Conservation (phyloP, 2,329 filamentous ascomycete genomes). For the Pezicula carpinea region DNA sequence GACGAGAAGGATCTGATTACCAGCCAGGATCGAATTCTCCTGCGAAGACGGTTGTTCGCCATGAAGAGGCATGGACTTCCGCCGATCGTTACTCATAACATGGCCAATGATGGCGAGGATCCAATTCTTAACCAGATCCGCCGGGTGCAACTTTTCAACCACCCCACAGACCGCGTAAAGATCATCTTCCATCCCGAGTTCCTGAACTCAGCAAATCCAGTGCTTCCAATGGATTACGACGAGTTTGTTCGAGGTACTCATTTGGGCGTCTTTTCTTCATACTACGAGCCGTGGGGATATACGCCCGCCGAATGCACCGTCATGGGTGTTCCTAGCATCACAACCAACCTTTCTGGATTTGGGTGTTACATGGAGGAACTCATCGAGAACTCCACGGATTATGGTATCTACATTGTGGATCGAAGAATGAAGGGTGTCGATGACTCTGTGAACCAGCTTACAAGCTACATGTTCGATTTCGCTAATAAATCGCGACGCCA, state of each 20-base stretch:
- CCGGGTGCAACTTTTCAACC: slow-evolving; percentile 94
- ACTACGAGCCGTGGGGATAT: slow-evolving; percentile 99
- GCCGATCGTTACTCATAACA: slow-evolving; percentile 98
- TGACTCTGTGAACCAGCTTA: slow-evolving; percentile 93
- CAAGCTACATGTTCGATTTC: slow-evolving; percentile 91
- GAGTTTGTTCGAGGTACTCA: slow-evolving; percentile 98
- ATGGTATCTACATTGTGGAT: slow-evolving; percentile 98
- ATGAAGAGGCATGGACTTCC: slow-evolving; percentile 92
- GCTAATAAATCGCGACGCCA: slow-evolving; percentile 89
- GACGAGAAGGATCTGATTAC: slow-evolving; percentile 97
- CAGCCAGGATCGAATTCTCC: slow-evolving; percentile 83
- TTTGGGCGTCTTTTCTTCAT: slow-evolving; percentile 91
- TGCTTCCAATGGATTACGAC: slow-evolving; percentile 93
- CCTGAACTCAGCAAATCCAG: slow-evolving; percentile 90
- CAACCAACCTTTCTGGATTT: slow-evolving; percentile 95
- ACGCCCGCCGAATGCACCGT: slow-evolving; percentile 97
- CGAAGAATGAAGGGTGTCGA: slow-evolving; percentile 92
- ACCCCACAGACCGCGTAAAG: slow-evolving; percentile 92
- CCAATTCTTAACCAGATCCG: slow-evolving; percentile 95
- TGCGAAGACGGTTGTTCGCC: slow-evolving; percentile 86
- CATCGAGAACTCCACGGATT: slow-evolving; percentile 96
- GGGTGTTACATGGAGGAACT: slow-evolving; percentile 99
- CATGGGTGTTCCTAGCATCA: slow-evolving; percentile 98
- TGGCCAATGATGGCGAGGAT: slow-evolving; percentile 90
- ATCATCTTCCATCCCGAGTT: slow-evolving; percentile 98